These are phyloP conservation scores for Apiospora pterosperma DNA, from an alignment of 2,329 filamentous ascomycete species.

Conservation along the genomic window DNA sequence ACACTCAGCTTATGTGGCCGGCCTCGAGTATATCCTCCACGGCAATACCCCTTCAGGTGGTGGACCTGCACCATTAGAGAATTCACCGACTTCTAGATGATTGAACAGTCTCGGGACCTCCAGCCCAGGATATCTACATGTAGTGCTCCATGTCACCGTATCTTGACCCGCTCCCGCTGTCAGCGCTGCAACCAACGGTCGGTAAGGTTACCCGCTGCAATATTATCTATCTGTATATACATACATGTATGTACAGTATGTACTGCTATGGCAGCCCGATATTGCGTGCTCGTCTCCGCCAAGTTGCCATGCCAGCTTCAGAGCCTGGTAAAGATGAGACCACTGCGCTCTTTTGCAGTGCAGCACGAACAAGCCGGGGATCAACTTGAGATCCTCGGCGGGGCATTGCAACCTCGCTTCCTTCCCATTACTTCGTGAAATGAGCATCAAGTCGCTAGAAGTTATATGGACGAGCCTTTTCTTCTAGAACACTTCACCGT, in stretches of 20 bases:
- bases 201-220: background rate
- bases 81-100: background rate
- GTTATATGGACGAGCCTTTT: background rate
- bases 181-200: background rate
- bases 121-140: background rate
- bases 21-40: background rate
- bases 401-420: background rate
- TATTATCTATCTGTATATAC: too few species aligned
- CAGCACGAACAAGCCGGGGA: background rate
- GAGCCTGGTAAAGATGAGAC: constrained; percentile 1
- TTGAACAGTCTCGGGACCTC: background rate
- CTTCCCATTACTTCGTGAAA: background rate
- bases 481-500: background rate
- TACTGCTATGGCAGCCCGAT: background rate
- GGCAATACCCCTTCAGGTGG: too few species aligned
- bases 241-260: background rate
- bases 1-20: background rate
- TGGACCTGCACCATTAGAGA: background rate
- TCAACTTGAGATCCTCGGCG: background rate
- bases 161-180: background rate
- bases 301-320: background rate
- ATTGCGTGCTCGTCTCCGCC: background rate
- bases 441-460: background rate
- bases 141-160: background rate
- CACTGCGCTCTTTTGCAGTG: background rate